Evolutionary conservation across 1,284 basidiomycete genomes (phyloP).

Genomic region (Somion occarium): DNA sequence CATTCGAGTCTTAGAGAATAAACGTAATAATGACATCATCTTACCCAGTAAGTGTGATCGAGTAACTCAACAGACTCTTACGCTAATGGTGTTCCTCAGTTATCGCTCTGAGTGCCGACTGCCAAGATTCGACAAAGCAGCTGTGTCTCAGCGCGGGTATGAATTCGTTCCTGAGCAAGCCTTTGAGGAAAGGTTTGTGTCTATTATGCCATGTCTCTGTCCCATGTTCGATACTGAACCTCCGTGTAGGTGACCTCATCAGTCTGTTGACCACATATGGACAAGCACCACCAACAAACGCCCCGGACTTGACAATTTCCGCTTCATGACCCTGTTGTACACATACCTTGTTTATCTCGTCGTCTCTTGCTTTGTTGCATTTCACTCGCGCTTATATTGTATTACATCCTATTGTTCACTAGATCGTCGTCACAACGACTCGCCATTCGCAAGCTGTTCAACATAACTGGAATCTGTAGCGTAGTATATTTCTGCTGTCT

Average conservation of each 20-base stretch:
- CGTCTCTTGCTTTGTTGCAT: background rate
- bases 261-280: constrained; percentile 18
- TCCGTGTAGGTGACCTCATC: constrained; percentile 17
- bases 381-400: background rate
- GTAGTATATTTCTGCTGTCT: background rate
- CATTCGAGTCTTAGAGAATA: constrained; percentile 52
- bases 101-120: constrained; percentile 66
- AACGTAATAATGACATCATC: constrained; percentile 40
- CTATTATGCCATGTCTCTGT: background rate
- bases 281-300: background rate
- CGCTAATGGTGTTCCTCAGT: constrained; percentile 35
- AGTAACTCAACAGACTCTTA: background rate
- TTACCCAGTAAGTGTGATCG: constrained; percentile 46
- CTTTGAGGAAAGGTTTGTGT: constrained; percentile 54
- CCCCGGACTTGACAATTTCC: background rate
- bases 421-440: background rate
- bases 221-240: background rate
- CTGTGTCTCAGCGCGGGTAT: constrained; percentile 69
- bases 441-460: background rate
- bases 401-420: background rate
- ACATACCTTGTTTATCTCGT: background rate
- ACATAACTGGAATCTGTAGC: background rate
- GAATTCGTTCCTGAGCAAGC: constrained; percentile 70
- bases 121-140: constrained; percentile 69
- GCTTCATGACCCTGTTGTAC: background rate